A percentile compares a stretch with the other conserved stretches of the same genome.
Evolutionary conservation across 2,329 filamentous ascomycete genomes (phyloP).

Genomic region (Trichoderma breve): DNA sequence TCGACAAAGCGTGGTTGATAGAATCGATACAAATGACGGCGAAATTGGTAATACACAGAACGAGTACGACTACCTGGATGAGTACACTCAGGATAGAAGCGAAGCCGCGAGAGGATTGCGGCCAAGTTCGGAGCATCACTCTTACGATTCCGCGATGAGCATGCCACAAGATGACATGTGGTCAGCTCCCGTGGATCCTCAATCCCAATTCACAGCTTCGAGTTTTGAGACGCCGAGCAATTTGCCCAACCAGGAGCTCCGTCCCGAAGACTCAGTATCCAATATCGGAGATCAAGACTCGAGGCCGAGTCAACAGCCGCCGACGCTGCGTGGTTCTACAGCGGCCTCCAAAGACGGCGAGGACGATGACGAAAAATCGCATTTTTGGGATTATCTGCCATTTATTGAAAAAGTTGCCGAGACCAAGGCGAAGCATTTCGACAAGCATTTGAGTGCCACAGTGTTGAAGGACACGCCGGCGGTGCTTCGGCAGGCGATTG

Average conservation of each 20-base stretch:
- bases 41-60: background rate
- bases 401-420: conserved; percentile 5
- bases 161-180: background rate
- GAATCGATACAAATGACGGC: background rate
- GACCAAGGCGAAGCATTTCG: conserved; percentile 1
- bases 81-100: background rate
- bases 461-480: conserved; percentile 19
- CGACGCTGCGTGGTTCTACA: background rate
- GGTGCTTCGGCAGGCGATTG: conserved; percentile 19
- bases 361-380: background rate
- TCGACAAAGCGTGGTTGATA: background rate
- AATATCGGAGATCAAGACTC: background rate
- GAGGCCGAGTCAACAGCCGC: background rate
- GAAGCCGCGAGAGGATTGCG: background rate
- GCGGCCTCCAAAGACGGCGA: background rate
- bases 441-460: conserved; percentile 16
- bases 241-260: background rate
- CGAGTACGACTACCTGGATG: background rate
- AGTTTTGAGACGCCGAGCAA: background rate
- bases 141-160: background rate
- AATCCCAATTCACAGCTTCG: background rate
- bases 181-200: background rate
- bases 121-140: background rate
- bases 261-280: background rate
- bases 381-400: background rate